Evolutionary conservation across 2,329 filamentous ascomycete genomes (phyloP), one percentile per base, ranked within the genome.

Genomic region (Pestalotiopsis sp.): DNA sequence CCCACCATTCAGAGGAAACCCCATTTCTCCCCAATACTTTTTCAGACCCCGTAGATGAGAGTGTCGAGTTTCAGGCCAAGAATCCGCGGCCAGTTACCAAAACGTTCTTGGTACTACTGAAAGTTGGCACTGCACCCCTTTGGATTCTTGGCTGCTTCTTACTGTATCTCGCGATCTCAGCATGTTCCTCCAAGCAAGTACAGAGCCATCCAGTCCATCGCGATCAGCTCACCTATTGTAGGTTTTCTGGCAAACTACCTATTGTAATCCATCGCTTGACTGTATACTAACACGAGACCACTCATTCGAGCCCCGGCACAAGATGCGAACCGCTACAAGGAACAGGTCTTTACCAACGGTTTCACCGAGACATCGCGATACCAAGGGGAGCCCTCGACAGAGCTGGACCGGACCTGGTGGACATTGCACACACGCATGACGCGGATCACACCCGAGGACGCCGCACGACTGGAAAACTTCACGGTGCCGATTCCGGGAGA

Each of bases 401-500:
- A 35, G 30, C 20, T 61, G 13, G 64, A 66, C 64, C 24, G 24
- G 48, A n/a, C 52, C 30, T 66, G 64, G 64, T 38, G 20, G 35
- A 11, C 24, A 26, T 40, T 56, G 14, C 61, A 66, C 64, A 55
- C n/a, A 22, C 40, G 40, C 52, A 55, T 59, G 24, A 59, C 26
- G 13, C 55, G 64, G 20, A 52, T 66, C 40, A 56, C 64, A 10
- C 26, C 58, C 14, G 30, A 56, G 30, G 48, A 66, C 9, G 64
- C 64, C 9, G 35, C 20, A 6, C 24, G 13, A 22, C 55, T 66
- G 30, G 35, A 22, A 22, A 60, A 44, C 52, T 2, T 10, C 30
- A 66, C 55, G n/a, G 39, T 60, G 3, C 26, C 39, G 35, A 66
- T 66, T n/a, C n/a, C 26, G 14, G 64, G 64, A 38, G 64, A 66